These are phyloP conservation scores for Ustilago vetiveriae DNA, from an alignment of 1,284 basidiomycete genomes.

Conservation along the genomic window DNA sequence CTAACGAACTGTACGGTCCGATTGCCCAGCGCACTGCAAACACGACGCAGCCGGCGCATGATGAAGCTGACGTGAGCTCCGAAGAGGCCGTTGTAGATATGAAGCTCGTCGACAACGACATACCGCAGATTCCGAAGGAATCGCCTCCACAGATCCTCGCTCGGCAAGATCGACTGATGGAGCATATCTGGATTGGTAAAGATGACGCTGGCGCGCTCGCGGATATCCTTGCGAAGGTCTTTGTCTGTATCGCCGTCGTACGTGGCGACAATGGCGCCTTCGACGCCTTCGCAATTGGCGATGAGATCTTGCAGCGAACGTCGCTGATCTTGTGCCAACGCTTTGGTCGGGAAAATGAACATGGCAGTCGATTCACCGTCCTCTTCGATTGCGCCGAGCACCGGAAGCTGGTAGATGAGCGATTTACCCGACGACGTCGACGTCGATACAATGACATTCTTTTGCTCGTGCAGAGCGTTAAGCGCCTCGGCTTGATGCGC, in stretches of 20 bases:
- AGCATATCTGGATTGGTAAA: slow-evolving; percentile 78
- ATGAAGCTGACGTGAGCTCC: slow-evolving; percentile 61
- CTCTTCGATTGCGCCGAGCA: slow-evolving; percentile 76
- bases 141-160: slow-evolving; percentile 85
- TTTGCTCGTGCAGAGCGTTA: slow-evolving; percentile 73
- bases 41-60: slow-evolving; percentile 73
- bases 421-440: slow-evolving; percentile 92
- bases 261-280: slow-evolving; percentile 76
- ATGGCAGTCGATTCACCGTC: slow-evolving; percentile 77
- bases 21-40: slow-evolving; percentile 88
- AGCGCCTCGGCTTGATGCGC: slow-evolving; percentile 83
- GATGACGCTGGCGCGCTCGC: slow-evolving; percentile 68
- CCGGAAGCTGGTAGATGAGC: slow-evolving; percentile 79
- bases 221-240: slow-evolving; percentile 70
- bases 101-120: slow-evolving; percentile 84
- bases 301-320: slow-evolving; percentile 70
- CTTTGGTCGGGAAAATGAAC: slow-evolving; percentile 92
- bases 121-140: slow-evolving; percentile 77
- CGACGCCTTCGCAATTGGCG: slow-evolving; percentile 73
- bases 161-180: slow-evolving; percentile 83
- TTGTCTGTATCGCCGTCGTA: slow-evolving; percentile 89
- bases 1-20: slow-evolving; percentile 77
- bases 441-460: slow-evolving; percentile 86
- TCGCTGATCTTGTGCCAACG: slow-evolving; percentile 88
- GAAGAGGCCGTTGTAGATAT: slow-evolving; percentile 74